Conservation (phyloP, 169 alveolate species). For the Plasmodium berghei region DNA sequence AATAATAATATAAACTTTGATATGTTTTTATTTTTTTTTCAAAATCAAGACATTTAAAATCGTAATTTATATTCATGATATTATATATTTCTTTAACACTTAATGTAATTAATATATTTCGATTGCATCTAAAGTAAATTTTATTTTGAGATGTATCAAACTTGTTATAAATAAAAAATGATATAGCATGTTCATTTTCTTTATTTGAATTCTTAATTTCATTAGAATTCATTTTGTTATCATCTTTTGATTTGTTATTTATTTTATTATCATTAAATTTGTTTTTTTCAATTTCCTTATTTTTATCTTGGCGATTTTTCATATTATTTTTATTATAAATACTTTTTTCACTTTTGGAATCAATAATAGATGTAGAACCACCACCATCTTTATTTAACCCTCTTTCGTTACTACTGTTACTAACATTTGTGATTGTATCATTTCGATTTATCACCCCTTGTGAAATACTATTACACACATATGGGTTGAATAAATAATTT, state of each 20-base stretch:
- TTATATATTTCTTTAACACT: conserved; percentile 52
- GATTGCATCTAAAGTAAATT: conserved; percentile 18
- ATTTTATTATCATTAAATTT: background rate
- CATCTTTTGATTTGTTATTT: background rate
- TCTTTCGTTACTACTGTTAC: background rate
- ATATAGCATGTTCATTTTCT: conserved; percentile 5
- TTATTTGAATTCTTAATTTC: too few species aligned
- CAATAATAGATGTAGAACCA: background rate
- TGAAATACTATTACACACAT: conserved; percentile 4
- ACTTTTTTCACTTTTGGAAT: background rate
- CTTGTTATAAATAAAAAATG: conserved; percentile 24
- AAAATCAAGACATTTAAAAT: conserved; percentile 24
- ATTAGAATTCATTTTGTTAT: background rate
- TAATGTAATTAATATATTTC: conserved; percentile 26
- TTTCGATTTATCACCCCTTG: too few species aligned
- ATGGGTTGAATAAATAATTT: conserved; percentile 19
- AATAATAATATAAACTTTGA: conserved; percentile 43
- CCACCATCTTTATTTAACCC: background rate
- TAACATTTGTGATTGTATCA: background rate
- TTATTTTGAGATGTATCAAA: conserved; percentile 64
- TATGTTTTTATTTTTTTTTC: conserved; percentile 49
- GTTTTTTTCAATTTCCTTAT: background rate
- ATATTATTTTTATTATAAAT: background rate
- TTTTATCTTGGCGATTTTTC: background rate
- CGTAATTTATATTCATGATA: conserved; percentile 29